phyloP scores from a whole-genome alignment of 805 yeast genomes.

The Starmerella stigmatis region DNA sequence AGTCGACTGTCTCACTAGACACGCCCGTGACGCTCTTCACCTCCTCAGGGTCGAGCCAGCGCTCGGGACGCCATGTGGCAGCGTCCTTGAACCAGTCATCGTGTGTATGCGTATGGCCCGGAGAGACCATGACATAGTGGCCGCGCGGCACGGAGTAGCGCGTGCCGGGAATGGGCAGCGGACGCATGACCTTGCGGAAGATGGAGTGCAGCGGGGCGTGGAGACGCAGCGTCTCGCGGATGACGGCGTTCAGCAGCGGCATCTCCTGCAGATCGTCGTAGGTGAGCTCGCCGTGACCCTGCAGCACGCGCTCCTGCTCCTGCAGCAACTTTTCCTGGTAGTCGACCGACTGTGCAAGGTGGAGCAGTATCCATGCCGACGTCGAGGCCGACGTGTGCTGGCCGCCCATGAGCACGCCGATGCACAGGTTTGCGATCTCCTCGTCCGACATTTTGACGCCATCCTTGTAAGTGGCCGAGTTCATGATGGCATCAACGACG shows the following conservation, averaged over 20 bases:
- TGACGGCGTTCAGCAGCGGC: conserved; percentile 70
- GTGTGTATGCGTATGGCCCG: conserved; percentile 77
- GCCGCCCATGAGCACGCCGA: conserved; percentile 98
- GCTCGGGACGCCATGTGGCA: conserved; percentile 61
- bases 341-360: conserved; percentile 77
- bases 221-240: conserved; percentile 88
- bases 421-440: conserved; percentile 84
- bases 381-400: conserved; percentile 97
- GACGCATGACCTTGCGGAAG: conserved; percentile 77
- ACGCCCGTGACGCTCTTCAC: conserved; percentile 20
- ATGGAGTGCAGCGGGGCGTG: conserved; percentile 95
- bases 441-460: conserved; percentile 90
- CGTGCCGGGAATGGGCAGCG: conserved; percentile 70
- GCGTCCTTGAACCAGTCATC: conserved; percentile 75
- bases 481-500: conserved; percentile 78
- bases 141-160: conserved; percentile 76
- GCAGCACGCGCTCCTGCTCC: conserved; percentile 53
- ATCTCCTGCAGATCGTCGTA: conserved; percentile 75
- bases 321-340: conserved; percentile 69
- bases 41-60: conserved; percentile 49
- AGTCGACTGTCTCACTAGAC: conserved; percentile 47
- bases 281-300: conserved; percentile 43
- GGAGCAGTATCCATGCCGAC: conserved; percentile 87
- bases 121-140: conserved; percentile 82
- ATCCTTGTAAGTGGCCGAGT: conserved; percentile 76